Evolutionary conservation across 768 basidiomycete species (phyloP).

Genomic region (Lactarius sanguifluus): DNA sequence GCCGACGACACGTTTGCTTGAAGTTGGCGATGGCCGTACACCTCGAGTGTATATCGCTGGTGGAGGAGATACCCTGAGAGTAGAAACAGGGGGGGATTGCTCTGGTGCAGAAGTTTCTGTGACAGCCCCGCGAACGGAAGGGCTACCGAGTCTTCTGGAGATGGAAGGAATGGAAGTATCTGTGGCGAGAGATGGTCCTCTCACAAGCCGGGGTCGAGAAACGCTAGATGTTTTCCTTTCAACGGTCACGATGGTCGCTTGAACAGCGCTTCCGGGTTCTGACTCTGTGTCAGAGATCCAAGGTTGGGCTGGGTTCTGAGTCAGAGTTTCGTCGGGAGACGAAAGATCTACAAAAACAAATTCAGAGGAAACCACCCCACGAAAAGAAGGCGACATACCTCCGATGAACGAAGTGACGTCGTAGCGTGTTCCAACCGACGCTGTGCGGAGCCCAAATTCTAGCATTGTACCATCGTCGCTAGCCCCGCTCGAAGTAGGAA

Average conservation of each 20-base stretch:
- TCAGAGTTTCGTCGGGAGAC: conserved; percentile 31
- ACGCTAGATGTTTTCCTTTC: conserved; percentile 22
- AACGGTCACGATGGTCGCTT: conserved; percentile 23
- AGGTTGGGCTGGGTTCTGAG: conserved; percentile 2
- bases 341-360: conserved; percentile 37
- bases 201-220: conserved; percentile 13
- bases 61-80: not conserved
- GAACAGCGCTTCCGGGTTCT: conserved; percentile 13
- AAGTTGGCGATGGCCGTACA: not conserved
- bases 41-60: not conserved
- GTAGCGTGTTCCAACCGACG: conserved; percentile 56
- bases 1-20: conserved; percentile 27
- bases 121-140: not conserved
- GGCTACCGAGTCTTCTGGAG: not conserved
- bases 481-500: conserved; percentile 27
- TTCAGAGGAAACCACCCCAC: not conserved
- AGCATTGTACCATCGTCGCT: conserved; percentile 4
- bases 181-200: not conserved
- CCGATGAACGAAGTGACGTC: conserved; percentile 77
- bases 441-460: conserved; percentile 31
- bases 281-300: conserved; percentile 13
- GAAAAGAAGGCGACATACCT: conserved; percentile 35
- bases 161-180: not conserved
- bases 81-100: not conserved
- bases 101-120: not conserved